These are phyloP conservation scores for Colletotrichum higginsianum DNA, from an alignment of 2,329 filamentous ascomycete species.

Conservation along the genomic window DNA sequence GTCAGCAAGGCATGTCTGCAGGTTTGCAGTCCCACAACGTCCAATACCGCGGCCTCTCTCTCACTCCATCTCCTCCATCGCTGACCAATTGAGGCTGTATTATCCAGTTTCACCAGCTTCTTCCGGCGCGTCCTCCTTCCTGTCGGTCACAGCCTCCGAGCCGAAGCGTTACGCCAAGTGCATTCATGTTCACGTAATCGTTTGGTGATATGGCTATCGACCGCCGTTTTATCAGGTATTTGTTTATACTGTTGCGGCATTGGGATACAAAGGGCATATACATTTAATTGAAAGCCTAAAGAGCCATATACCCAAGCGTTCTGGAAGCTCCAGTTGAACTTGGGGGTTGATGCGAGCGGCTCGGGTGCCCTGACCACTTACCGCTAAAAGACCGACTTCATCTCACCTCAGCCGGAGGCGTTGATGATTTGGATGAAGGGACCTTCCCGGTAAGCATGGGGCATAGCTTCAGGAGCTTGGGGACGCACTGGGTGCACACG, in stretches of 20 bases:
- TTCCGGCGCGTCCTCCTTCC: constrained; percentile 33
- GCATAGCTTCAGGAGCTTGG: constrained; percentile 38
- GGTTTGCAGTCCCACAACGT: constrained; percentile 16
- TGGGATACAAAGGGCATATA: too few species aligned
- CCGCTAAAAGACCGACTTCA: not conserved
- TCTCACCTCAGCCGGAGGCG: not conserved
- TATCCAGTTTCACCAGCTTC: constrained; percentile 22
- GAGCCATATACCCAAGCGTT: not conserved
- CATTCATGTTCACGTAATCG: constrained; percentile 1
- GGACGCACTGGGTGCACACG: not conserved
- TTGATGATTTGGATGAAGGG: constrained; percentile 21
- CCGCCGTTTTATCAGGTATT: not conserved
- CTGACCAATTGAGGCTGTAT: constrained; percentile 24
- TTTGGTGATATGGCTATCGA: not conserved
- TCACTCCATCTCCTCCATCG: not conserved
- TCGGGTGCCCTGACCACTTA: constrained; percentile 1
- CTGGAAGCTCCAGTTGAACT: not conserved
- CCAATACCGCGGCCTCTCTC: constrained; percentile 20
- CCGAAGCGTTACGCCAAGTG: constrained; percentile 20
- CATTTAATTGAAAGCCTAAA: not conserved
- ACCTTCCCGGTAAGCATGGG: constrained; percentile 8
- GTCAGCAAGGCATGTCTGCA: constrained; percentile 34
- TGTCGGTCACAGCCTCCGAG: constrained; percentile 19
- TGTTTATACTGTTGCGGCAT: not conserved
- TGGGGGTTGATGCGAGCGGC: not conserved